Conservation (phyloP, 208 protist species). For the Sergeia podlipaevii region DNA sequence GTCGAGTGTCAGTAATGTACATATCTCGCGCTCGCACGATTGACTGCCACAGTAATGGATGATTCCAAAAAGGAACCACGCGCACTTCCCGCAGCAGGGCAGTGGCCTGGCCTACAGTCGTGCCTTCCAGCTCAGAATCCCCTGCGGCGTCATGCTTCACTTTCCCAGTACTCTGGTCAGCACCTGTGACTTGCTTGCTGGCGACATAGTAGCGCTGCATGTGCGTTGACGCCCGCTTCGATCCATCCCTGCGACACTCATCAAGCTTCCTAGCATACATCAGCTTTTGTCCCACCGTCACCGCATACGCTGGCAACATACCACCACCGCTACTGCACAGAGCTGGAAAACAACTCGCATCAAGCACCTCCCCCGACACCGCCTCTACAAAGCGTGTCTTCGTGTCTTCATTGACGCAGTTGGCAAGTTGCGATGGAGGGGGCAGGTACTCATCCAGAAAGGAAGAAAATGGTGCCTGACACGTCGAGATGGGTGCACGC, state of each 20-base stretch:
- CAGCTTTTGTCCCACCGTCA: slow-evolving; percentile 76
- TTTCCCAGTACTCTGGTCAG: too few species aligned
- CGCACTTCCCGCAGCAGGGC: slow-evolving; percentile 38
- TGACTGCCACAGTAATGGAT: slow-evolving; percentile 30
- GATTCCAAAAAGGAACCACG: slow-evolving; percentile 52
- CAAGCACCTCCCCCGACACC: slow-evolving; percentile 15
- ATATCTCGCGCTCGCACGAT: slow-evolving; percentile 12
- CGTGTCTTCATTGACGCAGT: not conserved
- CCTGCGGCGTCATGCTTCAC: too few species aligned
- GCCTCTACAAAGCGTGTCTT: slow-evolving; percentile 48
- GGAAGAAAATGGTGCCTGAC: slow-evolving; percentile 27
- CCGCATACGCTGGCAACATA: slow-evolving; percentile 46
- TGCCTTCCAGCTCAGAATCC: not conserved
- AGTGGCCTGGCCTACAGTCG: slow-evolving; percentile 11
- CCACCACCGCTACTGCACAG: slow-evolving; percentile 14
- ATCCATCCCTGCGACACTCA: not conserved
- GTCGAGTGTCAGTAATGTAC: too few species aligned
- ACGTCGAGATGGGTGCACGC: not conserved
- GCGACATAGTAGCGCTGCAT: slow-evolving; percentile 46
- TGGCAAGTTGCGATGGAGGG: slow-evolving; percentile 5
- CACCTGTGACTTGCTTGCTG: slow-evolving; percentile 45
- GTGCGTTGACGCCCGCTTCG: not conserved
- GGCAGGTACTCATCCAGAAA: slow-evolving; percentile 69
- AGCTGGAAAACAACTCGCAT: slow-evolving; percentile 1
- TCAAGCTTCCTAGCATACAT: slow-evolving; percentile 2